Conservation (phyloP, 2,329 filamentous ascomycete genomes). For the Paecilomyces sp. region DNA sequence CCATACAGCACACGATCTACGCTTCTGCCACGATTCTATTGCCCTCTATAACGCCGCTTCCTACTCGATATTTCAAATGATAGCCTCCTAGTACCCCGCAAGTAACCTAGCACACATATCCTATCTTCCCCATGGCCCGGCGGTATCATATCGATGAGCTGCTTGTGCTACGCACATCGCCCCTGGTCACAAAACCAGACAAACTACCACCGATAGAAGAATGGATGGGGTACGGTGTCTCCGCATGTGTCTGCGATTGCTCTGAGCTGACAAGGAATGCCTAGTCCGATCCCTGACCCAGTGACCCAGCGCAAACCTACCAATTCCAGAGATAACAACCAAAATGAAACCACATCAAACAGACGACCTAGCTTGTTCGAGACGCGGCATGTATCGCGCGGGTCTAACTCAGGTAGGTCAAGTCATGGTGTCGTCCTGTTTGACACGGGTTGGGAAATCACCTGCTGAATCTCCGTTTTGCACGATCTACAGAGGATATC, state of each 20-base stretch:
- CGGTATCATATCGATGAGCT: constrained; percentile 74
- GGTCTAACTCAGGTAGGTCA: constrained; percentile 39
- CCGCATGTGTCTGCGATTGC: constrained; percentile 5
- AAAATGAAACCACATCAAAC: constrained; percentile 22
- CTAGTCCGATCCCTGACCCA: constrained; percentile 36
- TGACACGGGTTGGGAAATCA: not conserved
- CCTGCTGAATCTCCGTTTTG: constrained; percentile 13
- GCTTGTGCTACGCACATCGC: constrained; percentile 69
- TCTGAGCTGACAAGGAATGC: constrained; percentile 14
- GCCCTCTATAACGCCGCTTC: not conserved
- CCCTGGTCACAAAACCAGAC: constrained; percentile 72
- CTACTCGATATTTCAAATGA: constrained; percentile 6
- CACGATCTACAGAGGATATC: constrained; percentile 62
- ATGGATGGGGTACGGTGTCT: constrained; percentile 78
- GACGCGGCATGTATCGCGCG: constrained; percentile 38
- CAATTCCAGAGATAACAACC: constrained; percentile 25
- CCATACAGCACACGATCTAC: not conserved
- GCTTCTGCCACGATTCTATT: not conserved
- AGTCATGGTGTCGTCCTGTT: constrained; percentile 3
- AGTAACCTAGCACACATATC: constrained; percentile 8
- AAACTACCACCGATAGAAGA: constrained; percentile 77
- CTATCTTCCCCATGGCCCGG: constrained; percentile 31
- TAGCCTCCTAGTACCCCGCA: constrained; percentile 12
- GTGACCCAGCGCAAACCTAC: constrained; percentile 31
- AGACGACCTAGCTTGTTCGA: constrained; percentile 37